These are phyloP conservation scores for Curvularia eragrostidis DNA, from an alignment of 2,329 filamentous ascomycete genomes.

Conservation along the genomic window DNA sequence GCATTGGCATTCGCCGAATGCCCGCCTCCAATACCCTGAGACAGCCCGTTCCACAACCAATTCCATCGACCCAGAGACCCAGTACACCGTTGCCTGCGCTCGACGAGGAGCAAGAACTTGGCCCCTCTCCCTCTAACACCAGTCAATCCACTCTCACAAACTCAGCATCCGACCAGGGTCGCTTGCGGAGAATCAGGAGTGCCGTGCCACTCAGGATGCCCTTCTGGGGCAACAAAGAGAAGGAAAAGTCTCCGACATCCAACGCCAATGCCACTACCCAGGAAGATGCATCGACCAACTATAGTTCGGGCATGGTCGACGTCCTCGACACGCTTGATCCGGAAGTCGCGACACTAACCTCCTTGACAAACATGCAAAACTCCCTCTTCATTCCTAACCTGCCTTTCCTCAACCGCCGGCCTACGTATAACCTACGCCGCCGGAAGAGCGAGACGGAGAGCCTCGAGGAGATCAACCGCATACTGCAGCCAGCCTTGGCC, in stretches of 20 bases:
- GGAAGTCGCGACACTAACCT: constrained; percentile 81
- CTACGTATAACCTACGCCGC: constrained; percentile 76
- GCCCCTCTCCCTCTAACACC: constrained; percentile 27
- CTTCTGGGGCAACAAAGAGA: constrained; percentile 33
- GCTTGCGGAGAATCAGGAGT: constrained; percentile 38
- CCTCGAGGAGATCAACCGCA: constrained; percentile 40
- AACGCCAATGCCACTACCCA: background rate
- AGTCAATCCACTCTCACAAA: constrained; percentile 24
- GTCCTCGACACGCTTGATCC: constrained; percentile 76
- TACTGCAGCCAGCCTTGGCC: constrained; percentile 31
- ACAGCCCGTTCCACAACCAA: constrained; percentile 29
- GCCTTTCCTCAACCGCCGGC: constrained; percentile 78
- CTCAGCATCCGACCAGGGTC: constrained; percentile 23
- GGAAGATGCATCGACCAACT: constrained; percentile 50
- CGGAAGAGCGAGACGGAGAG: constrained; percentile 48
- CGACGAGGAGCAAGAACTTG: constrained; percentile 38
- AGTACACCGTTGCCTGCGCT: constrained; percentile 38
- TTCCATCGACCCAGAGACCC: constrained; percentile 32
- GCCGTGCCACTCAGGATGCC: constrained; percentile 39
- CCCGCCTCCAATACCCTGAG: constrained; percentile 36
- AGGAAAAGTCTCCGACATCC: constrained; percentile 13
- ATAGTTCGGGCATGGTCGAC: constrained; percentile 69
- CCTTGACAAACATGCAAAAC: constrained; percentile 88
- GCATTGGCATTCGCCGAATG: constrained; percentile 47
- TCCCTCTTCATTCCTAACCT: constrained; percentile 85